Base-by-base conservation (phyloP, 768 basidiomycete genomes). In the Pseudohyphozyma bogoriensis region DNA sequence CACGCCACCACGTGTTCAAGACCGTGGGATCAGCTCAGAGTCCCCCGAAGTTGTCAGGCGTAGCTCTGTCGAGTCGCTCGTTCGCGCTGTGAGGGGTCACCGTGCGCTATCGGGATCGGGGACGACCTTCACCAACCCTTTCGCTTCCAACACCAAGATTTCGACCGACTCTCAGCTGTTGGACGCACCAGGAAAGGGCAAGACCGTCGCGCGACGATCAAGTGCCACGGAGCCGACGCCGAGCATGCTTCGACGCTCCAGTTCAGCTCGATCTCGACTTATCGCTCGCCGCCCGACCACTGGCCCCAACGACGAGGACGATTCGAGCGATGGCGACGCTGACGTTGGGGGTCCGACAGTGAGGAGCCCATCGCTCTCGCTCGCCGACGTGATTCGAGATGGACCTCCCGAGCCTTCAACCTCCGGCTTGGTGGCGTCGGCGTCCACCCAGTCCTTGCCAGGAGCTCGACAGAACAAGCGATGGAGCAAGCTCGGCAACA, bases 401-500 rank as follows among this genome's bases (percentile, higher is more conserved):
- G 60, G 55, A 1, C 55, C 59, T 24, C 45, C 51, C 8, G n/a
- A n/a, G n/a, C n/a, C n/a, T n/a, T n/a, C n/a, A n/a, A n/a, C n/a
- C n/a, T 3, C 47, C 0, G 29, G 26, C 39, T 51, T 42, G 7
- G n/a, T 29, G 6, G 18, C 6, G 10, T 3, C 57, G 12, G 18
- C 40, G 22, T 6, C 33, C 5, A 4, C 42, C 6, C 8, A 20
- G 6, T n/a, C 51, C 51, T 51, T 55, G 10, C 60, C 60, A 0
- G 8, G 37, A 22, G 39, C 18, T 20, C 22, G 55, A 0, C 3
- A 18, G 16, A 54, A 33, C 40, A 64, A 64, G 49, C 55, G 63
- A 0, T 64, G 63, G 63, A 60, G 59, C 22, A 58, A 60, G 51
- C n/a, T n/a, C n/a, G n/a, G n/a, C n/a, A n/a, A 51, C 3, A 51